Conservation (phyloP, 169 alveolate genomes). For the Plasmodium gonderi region DNA sequence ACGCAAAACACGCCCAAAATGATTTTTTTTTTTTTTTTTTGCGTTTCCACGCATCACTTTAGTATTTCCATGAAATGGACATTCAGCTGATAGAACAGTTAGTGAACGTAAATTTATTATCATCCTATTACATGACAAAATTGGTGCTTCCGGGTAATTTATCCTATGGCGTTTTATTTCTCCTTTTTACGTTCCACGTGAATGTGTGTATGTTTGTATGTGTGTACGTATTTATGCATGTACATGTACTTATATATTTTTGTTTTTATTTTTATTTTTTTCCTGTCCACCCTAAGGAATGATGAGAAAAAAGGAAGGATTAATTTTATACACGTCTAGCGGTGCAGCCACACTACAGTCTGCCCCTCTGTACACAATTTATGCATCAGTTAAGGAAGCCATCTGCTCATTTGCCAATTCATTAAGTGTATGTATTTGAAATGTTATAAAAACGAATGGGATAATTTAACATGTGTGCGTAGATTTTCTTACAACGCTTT, state of each 20-base stretch:
- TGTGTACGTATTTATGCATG: background rate
- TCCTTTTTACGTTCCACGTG: background rate
- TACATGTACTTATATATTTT: background rate
- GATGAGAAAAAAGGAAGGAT: slow-evolving; percentile 73
- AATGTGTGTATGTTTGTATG: background rate
- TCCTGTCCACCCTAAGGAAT: background rate
- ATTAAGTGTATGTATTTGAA: slow-evolving; percentile 24
- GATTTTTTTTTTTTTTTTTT: background rate
- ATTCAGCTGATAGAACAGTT: slow-evolving; percentile 75
- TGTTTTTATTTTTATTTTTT: background rate
- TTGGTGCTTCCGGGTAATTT: slow-evolving; percentile 68
- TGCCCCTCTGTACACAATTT: slow-evolving; percentile 77
- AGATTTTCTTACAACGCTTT: background rate
- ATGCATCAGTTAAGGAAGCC: slow-evolving; percentile 79
- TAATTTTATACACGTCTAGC: slow-evolving; percentile 78
- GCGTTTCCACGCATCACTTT: background rate
- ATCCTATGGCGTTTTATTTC: background rate
- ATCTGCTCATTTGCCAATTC: slow-evolving; percentile 73
- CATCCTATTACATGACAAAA: slow-evolving; percentile 77
- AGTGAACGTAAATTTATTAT: slow-evolving; percentile 77
- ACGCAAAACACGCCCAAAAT: background rate
- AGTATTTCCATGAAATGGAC: slow-evolving; percentile 78
- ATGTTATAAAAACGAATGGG: background rate
- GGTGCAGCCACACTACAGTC: slow-evolving; percentile 76
- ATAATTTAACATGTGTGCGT: background rate